phyloP scores from a whole-genome alignment of 805 yeast species.

The Ogataea chonburiensis region DNA sequence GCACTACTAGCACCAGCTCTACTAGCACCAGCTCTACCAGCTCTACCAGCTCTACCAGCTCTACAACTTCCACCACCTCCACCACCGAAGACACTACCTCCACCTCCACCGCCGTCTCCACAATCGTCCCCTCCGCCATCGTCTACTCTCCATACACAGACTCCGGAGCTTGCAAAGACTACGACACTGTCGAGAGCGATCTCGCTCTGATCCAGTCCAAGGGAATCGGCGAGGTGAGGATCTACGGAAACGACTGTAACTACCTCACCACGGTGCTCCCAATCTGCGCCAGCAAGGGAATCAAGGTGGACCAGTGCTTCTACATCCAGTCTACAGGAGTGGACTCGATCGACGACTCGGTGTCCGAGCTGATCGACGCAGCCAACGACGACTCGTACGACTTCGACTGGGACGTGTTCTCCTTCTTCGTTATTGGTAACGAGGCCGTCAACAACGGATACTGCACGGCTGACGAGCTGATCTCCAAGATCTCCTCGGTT shows the following conservation, averaged over 20 bases:
- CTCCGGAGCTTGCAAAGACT: conserved; percentile 65
- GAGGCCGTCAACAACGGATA: conserved; percentile 75
- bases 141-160: conserved; percentile 79
- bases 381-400: conserved; percentile 34
- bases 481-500: conserved; percentile 62
- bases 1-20: conserved; percentile 4
- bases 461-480: conserved; percentile 59
- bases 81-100: conserved; percentile 30
- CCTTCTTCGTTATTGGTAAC: conserved; percentile 79
- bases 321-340: conserved; percentile 71
- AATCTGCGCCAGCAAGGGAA: conserved; percentile 54
- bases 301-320: conserved; percentile 81
- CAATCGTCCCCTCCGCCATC: conserved; percentile 50
- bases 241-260: conserved; percentile 87
- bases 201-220: conserved; percentile 53
- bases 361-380: conserved; percentile 35
- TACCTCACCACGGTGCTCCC: conserved; percentile 65
- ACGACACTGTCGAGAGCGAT: conserved; percentile 54
- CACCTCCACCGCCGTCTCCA: conserved; percentile 30
- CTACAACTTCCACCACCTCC: conserved; percentile 31
- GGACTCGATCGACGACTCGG: conserved; percentile 63
- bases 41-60: conserved; percentile 21
- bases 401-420: conserved; percentile 70
- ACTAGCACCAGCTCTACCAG: conserved; percentile 30
- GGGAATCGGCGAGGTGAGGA: conserved; percentile 66